These are phyloP conservation scores for Candida cerambycidarum DNA, from an alignment of 805 yeast species.

Conservation along the genomic window DNA sequence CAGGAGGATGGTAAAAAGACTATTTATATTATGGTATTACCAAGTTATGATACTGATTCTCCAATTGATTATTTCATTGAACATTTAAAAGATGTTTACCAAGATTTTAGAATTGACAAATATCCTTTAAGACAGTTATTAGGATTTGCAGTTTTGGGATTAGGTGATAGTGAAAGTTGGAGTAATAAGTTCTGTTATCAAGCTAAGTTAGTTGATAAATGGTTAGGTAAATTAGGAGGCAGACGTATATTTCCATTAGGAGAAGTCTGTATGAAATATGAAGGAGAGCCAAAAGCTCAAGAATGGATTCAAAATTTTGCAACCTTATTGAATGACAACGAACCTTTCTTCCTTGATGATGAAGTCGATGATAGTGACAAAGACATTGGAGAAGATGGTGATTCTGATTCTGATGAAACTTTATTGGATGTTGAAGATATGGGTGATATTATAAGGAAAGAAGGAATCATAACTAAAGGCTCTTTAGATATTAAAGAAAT, in stretches of 20 bases:
- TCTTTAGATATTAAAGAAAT: conserved; percentile 56
- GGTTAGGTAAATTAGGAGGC: conserved; percentile 81
- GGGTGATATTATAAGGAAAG: conserved; percentile 57
- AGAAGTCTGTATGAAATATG: conserved; percentile 73
- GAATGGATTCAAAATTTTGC: conserved; percentile 69
- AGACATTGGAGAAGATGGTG: conserved; percentile 36
- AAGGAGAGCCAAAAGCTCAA: conserved; percentile 55
- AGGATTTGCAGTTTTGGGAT: conserved; percentile 83
- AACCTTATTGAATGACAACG: conserved; percentile 65
- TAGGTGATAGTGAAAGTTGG: conserved; percentile 89
- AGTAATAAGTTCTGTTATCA: conserved; percentile 79
- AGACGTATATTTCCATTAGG: conserved; percentile 83
- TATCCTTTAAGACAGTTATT: conserved; percentile 66
- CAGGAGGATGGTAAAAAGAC: conserved; percentile 32
- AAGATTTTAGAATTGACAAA: conserved; percentile 84
- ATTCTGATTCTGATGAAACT: conserved; percentile 37
- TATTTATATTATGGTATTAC: conserved; percentile 72
- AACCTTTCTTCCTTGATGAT: conserved; percentile 60
- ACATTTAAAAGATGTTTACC: conserved; percentile 72
- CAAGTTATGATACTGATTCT: conserved; percentile 90
- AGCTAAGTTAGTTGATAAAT: conserved; percentile 69
- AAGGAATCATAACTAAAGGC: conserved; percentile 20
- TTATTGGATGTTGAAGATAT: conserved; percentile 86
- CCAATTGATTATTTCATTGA: conserved; percentile 88
- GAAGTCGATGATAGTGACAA: conserved; percentile 56